Conservation (phyloP, 306 rosid genomes). For the Comarum palustre region DNA sequence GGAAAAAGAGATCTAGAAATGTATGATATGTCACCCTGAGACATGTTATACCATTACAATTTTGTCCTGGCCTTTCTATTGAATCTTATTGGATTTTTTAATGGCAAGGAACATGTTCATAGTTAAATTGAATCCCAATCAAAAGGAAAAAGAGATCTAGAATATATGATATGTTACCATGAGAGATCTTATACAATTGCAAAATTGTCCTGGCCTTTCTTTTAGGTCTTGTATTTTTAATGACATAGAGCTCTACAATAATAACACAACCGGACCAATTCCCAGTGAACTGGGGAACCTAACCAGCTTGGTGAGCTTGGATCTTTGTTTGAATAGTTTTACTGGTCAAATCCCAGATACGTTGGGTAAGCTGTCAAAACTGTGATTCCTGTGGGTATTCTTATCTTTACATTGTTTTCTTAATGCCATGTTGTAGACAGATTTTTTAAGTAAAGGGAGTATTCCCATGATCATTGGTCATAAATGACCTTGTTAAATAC, state of each 20-base stretch:
- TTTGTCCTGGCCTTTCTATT: neutral
- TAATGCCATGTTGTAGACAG: slow-evolving; percentile 3
- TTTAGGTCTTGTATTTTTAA: neutral
- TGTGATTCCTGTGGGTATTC: slow-evolving; percentile 88
- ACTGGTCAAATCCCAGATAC: slow-evolving; percentile 87
- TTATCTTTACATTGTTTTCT: slow-evolving; percentile 16
- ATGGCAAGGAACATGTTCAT: slow-evolving; percentile 49
- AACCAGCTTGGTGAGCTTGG: slow-evolving; percentile 99
- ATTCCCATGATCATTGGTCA: no score
- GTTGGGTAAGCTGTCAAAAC: slow-evolving; percentile 88
- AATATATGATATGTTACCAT: neutral
- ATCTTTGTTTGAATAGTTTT: slow-evolving; percentile 80
- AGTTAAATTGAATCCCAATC: neutral
- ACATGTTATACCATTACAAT: neutral
- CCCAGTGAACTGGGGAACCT: slow-evolving; percentile 97
- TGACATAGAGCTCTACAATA: slow-evolving; percentile 92
- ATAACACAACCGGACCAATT: slow-evolving; percentile 82
- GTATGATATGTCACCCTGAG: neutral
- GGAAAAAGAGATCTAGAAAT: neutral
- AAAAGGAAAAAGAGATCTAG: neutral
- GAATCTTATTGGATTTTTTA: neutral
- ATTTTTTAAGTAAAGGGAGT: no score
- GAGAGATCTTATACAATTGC: neutral
- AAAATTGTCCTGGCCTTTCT: neutral
- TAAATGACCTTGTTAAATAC: no score